Evolutionary conservation across 805 yeast species (phyloP), one percentile per base, ranked within the genome.

Genomic region (Saturnispora zaruensis): DNA sequence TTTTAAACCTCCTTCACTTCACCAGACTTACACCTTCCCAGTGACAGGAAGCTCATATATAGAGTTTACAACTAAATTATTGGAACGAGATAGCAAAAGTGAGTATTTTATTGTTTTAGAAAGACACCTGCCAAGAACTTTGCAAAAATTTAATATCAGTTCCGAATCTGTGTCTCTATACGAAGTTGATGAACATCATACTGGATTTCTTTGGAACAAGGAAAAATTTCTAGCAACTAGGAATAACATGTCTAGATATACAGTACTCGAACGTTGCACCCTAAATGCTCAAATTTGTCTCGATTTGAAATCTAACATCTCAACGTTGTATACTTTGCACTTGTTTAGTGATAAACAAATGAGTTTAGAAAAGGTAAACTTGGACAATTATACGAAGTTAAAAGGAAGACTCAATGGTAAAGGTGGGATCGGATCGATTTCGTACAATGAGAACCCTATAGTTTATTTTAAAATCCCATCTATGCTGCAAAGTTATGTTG

Each of bases 71-170:
- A 13, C 41, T 3, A 41, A 47, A 13, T 41, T 32, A 13, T 23
- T 18, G 9, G 16, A 8, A 6, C 13, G 16, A 4, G 18, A 21
- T 11, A 13, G 14, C 8, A 36, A 36, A 9, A 18, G 11, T 18
- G 8, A 16, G 25, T 45, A 16, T 20, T 30, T 23, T 40, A 24
- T 41, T 3, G 32, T 47, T 7, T 33, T 47, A 21, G 50, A 47
- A 25, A 41, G 50, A n/a, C 50, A 47, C 25, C 23, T 47, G 25
- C 41, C 45, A 13, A 25, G 30, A 37, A 28, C 43, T 16, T 36
- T 18, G 20, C 14, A 11, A 3, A n/a, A 23, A 3, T 16, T 21
- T 14, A 14, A 20, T n/a, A 42, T 14, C 5, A 18, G 20, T 25
- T 25, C 43, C 6, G 28, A 25, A 16, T 45, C 14, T 7, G 11